Evolutionary conservation across 306 rosid species (phyloP).

Genomic region (Geum urbanum): DNA sequence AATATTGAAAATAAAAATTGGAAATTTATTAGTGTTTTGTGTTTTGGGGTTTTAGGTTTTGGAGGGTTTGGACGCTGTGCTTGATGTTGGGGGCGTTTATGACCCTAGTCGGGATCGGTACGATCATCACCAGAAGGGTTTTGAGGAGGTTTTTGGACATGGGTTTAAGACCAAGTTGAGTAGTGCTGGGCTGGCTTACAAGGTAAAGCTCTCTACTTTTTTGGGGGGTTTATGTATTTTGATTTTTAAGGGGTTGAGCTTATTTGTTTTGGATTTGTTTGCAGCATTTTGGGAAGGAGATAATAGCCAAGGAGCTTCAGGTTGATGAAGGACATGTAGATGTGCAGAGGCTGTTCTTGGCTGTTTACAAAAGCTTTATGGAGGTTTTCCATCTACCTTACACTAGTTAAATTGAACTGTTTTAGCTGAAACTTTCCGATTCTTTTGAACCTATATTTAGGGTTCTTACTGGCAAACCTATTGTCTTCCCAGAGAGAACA

Average conservation of each 20-base stretch:
- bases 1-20: background rate
- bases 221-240: background rate
- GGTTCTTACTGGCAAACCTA: background rate
- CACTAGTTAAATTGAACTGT: background rate
- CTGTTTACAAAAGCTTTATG: constrained; percentile 91
- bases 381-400: constrained; percentile 47
- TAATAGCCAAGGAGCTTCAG: constrained; percentile 87
- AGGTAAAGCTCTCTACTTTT: constrained; percentile 38
- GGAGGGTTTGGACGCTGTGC: constrained; percentile 88
- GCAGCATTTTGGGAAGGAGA: constrained; percentile 91
- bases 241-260: constrained; percentile 7
- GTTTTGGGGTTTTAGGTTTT: constrained; percentile 50
- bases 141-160: constrained; percentile 81
- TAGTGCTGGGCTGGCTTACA: constrained; percentile 92
- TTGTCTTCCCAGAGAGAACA: background rate
- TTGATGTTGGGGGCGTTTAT: constrained; percentile 95
- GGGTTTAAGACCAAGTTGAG: constrained; percentile 91
- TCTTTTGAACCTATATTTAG: no score
- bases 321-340: constrained; percentile 71
- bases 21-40: background rate
- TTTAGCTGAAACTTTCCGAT: background rate
- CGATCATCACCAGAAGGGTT: constrained; percentile 98
- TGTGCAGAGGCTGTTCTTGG: constrained; percentile 71
- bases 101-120: constrained; percentile 70
- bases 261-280: background rate